Evolutionary conservation across 2,329 filamentous ascomycete species (phyloP).

Genomic region (Botryotinia convoluta): DNA sequence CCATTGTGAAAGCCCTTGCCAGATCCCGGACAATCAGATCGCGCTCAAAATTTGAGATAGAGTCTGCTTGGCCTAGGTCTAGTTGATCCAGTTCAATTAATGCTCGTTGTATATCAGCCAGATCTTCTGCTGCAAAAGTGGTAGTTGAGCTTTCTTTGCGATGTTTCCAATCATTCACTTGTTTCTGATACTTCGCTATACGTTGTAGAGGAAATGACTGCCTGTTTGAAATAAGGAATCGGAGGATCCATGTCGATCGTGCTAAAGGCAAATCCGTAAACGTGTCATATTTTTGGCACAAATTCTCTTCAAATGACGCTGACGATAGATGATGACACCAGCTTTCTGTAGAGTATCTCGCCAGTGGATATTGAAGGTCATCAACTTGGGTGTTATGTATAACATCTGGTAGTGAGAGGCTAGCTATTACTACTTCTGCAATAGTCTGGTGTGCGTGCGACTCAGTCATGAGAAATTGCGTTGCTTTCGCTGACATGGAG

Average conservation of each 20-base stretch:
- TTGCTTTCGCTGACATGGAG: conserved; percentile 16
- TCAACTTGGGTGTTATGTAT: not conserved
- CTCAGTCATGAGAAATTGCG: conserved; percentile 16
- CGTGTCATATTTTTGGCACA: not conserved
- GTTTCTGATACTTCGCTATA: conserved; percentile 17
- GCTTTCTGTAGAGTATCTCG: conserved; percentile 13
- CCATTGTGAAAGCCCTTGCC: conserved; percentile 18
- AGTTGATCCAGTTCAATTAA: conserved; percentile 12
- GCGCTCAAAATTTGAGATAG: conserved; percentile 14
- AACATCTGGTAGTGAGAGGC: not conserved
- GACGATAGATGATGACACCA: conserved; percentile 18
- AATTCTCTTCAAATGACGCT: not conserved
- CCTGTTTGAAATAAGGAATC: conserved; percentile 7
- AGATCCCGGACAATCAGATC: conserved; percentile 13
- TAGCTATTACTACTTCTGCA: not conserved
- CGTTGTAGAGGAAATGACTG: conserved; percentile 14
- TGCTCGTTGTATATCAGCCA: conserved; percentile 19
- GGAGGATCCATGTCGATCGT: conserved; percentile 16
- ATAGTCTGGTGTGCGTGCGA: conserved; percentile 12
- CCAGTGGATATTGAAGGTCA: conserved; percentile 5
- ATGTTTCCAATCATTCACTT: conserved; percentile 6
- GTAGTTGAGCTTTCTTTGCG: not conserved
- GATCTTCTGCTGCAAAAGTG: conserved; percentile 9
- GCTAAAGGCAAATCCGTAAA: not conserved
- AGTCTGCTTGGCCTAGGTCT: not conserved